Conservation (phyloP, 73 alveolate species). For the Blepharisma japonicum region DNA sequence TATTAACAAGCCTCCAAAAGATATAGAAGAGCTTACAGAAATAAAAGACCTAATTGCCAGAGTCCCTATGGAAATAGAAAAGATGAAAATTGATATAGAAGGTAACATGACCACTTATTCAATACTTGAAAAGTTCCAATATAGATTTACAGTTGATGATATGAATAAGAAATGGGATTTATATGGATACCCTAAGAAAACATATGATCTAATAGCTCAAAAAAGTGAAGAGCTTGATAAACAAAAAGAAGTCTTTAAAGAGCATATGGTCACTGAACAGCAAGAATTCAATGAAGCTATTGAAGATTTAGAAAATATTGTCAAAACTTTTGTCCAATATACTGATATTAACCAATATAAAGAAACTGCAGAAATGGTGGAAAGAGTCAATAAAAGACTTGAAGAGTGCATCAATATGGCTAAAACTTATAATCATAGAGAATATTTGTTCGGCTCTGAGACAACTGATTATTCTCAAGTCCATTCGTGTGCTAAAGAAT, state of each 20-base stretch:
- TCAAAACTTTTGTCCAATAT: constrained; percentile 84
- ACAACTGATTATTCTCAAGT: constrained; percentile 91
- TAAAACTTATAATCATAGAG: constrained; percentile 91
- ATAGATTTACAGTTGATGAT: constrained; percentile 81
- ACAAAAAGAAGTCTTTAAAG: constrained; percentile 83
- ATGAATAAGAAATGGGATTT: constrained; percentile 91
- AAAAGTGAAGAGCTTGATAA: constrained; percentile 88
- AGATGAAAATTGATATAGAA: constrained; percentile 80
- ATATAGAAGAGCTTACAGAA: constrained; percentile 93
- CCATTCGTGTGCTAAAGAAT: constrained; percentile 82
- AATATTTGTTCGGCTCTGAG: constrained; percentile 83
- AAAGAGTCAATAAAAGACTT: constrained; percentile 81
- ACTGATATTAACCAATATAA: constrained; percentile 87
- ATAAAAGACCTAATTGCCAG: constrained; percentile 88
- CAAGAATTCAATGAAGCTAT: constrained; percentile 90
- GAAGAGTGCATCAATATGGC: constrained; percentile 87
- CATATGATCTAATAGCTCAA: constrained; percentile 75
- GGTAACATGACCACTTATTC: constrained; percentile 82
- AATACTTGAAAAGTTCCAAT: constrained; percentile 91
- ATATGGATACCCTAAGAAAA: constrained; percentile 93
- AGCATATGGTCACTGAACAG: constrained; percentile 86
- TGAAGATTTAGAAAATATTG: constrained; percentile 83
- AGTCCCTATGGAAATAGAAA: constrained; percentile 88
- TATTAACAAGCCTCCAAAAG: constrained; percentile 87
- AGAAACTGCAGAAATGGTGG: constrained; percentile 81